Percentiles rank a stretch among this genome's conserved stretches.
Conservation (phyloP, 2,329 filamentous ascomycete species). For the Huntiella moniliformis region DNA sequence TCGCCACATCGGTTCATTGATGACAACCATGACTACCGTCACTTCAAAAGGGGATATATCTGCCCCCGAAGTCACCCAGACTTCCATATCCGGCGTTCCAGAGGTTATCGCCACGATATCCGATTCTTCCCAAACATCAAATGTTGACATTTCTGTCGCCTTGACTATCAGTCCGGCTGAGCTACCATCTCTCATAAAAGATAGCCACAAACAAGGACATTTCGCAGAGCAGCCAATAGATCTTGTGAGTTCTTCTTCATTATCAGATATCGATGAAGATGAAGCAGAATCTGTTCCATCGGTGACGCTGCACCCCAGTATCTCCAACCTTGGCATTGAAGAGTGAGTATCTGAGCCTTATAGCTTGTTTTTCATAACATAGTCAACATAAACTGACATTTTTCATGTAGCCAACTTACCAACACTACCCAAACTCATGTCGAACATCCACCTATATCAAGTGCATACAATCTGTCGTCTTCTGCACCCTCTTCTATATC, state of each 20-base stretch:
- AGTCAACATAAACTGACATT: background rate
- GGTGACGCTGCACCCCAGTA: background rate
- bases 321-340: background rate
- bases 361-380: background rate
- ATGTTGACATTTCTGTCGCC: too few relatives aligned
- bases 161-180: too few relatives aligned
- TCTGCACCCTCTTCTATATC: constrained; percentile 26
- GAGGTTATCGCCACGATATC: too few relatives aligned
- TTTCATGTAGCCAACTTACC: background rate
- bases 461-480: background rate
- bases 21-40: too few relatives aligned
- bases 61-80: too few relatives aligned
- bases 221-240: too few relatives aligned
- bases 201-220: too few relatives aligned
- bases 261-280: background rate
- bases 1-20: too few relatives aligned
- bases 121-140: too few relatives aligned
- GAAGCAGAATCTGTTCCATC: constrained; percentile 1
- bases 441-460: background rate
- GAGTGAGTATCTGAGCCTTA: background rate
- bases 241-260: background rate
- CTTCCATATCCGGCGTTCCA: too few relatives aligned
- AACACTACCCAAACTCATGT: background rate
- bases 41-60: too few relatives aligned
- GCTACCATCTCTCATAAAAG: too few relatives aligned